These are phyloP conservation scores for Sporisorium exsertum DNA, from an alignment of 1,284 basidiomycete species.

Conservation along the genomic window DNA sequence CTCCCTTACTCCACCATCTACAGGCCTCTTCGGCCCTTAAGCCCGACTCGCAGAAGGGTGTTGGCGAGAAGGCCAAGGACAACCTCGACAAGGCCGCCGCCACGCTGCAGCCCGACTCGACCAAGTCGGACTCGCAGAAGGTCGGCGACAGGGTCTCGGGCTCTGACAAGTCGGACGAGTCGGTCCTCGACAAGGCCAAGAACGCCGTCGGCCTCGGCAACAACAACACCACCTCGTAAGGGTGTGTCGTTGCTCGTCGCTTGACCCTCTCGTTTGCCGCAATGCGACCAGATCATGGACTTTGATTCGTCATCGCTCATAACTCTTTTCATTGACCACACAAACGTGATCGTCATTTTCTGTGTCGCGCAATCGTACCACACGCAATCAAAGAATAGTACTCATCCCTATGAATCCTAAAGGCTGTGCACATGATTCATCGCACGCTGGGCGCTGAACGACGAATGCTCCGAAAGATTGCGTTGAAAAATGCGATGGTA, in stretches of 20 bases:
- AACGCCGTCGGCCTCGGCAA: constrained; percentile 53
- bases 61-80: constrained; percentile 55
- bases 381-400: constrained; percentile 22
- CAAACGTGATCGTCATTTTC: neutral
- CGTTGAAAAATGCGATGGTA: neutral
- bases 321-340: neutral
- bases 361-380: constrained; percentile 2
- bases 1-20: neutral
- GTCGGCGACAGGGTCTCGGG: constrained; percentile 74
- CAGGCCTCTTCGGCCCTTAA: constrained; percentile 53
- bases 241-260: neutral
- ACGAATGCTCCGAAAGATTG: no score
- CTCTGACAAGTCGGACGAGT: constrained; percentile 51
- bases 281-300: neutral
- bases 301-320: neutral
- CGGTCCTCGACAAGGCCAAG: constrained; percentile 58
- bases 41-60: constrained; percentile 57
- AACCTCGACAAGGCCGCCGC: constrained; percentile 59
- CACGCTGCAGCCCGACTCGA: constrained; percentile 70
- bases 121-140: constrained; percentile 69
- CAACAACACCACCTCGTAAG: constrained; percentile 31
- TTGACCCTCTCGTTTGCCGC: neutral
- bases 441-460: no score
- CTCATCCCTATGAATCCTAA: neutral
- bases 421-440: no score